These are phyloP conservation scores for Gnaphalium uliginosum DNA, from an alignment of 129 eudicot genomes.

Conservation along the genomic window DNA sequence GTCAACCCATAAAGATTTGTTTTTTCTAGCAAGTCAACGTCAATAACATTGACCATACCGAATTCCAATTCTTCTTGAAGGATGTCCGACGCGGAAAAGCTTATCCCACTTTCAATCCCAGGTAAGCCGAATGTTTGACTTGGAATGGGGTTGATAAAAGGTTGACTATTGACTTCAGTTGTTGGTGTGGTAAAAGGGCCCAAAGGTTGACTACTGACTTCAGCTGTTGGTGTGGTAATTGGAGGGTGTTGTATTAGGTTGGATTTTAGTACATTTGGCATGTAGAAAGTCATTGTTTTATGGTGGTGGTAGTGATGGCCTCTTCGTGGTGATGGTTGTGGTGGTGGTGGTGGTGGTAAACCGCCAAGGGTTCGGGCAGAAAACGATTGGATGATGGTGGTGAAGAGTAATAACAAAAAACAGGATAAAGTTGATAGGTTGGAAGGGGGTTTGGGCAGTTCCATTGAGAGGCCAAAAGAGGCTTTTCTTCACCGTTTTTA, in stretches of 20 bases:
- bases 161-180: slow-evolving; percentile 36
- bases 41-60: slow-evolving; percentile 42
- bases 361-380: slow-evolving; percentile 41
- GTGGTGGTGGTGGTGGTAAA: slow-evolving; percentile 31
- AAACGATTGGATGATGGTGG: slow-evolving; percentile 30
- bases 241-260: slow-evolving; percentile 26
- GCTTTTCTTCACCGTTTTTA: slow-evolving; percentile 27
- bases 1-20: slow-evolving; percentile 31
- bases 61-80: slow-evolving; percentile 48
- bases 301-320: slow-evolving; percentile 23
- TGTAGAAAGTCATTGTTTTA: slow-evolving; percentile 44
- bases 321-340: slow-evolving; percentile 17
- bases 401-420: slow-evolving; percentile 41
- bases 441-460: slow-evolving; percentile 31
- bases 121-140: slow-evolving; percentile 29
- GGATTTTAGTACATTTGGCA: slow-evolving; percentile 41
- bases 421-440: slow-evolving; percentile 28
- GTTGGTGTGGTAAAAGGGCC: slow-evolving; percentile 37
- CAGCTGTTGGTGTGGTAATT: slow-evolving; percentile 28
- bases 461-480: slow-evolving; percentile 42
- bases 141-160: slow-evolving; percentile 14
- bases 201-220: slow-evolving; percentile 25
- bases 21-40: slow-evolving; percentile 39
- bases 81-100: slow-evolving; percentile 33
- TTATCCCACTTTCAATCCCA: slow-evolving; percentile 39